Evolutionary conservation across 2,329 filamentous ascomycete species (phyloP).

Genomic region (Pseudovirgaria hyperparasitica): DNA sequence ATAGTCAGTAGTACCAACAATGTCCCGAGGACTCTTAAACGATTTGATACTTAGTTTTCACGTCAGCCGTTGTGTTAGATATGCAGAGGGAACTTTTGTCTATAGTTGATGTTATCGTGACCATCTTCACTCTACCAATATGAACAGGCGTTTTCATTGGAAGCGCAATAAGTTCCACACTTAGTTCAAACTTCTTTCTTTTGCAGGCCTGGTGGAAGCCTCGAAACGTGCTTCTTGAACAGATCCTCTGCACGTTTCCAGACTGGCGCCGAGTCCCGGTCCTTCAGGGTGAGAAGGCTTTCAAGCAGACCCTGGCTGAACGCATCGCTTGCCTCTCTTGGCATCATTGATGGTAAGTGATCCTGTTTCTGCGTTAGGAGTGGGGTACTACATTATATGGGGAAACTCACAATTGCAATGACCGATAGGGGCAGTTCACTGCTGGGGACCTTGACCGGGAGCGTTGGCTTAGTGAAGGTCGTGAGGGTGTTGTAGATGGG

Average conservation of each 20-base stretch:
- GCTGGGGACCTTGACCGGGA: constrained; percentile 52
- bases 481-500: constrained; percentile 62
- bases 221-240: constrained; percentile 69
- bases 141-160: too few species aligned
- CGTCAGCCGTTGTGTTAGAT: too few species aligned
- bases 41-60: too few species aligned
- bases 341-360: constrained; percentile 49
- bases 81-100: too few species aligned
- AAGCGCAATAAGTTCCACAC: too few species aligned
- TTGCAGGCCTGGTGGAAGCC: constrained; percentile 40
- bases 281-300: constrained; percentile 63
- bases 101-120: too few species aligned
- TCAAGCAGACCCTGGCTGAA: constrained; percentile 72
- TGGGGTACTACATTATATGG: too few species aligned
- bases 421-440: constrained; percentile 54
- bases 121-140: too few species aligned
- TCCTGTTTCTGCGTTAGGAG: constrained; percentile 10
- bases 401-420: constrained; percentile 59
- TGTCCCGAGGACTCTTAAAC: too few species aligned
- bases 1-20: too few species aligned
- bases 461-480: constrained; percentile 79
- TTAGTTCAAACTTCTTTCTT: too few species aligned
- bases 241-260: constrained; percentile 77
- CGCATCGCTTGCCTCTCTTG: constrained; percentile 74
- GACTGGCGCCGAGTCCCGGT: constrained; percentile 59